These are phyloP conservation scores for Xylaria multiplex DNA, from an alignment of 2,329 filamentous ascomycete genomes.

Conservation along the genomic window DNA sequence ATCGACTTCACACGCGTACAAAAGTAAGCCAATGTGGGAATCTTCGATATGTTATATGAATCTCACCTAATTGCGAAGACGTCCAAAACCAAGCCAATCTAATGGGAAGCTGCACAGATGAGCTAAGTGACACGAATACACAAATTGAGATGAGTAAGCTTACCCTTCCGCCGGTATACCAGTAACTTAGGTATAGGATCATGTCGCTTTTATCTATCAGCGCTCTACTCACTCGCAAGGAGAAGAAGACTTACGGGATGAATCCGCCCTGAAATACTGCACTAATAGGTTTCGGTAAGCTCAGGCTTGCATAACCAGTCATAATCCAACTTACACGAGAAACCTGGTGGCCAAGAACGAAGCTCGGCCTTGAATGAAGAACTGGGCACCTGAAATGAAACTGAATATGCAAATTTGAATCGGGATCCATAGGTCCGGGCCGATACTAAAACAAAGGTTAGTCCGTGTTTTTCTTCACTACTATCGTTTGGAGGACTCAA, in stretches of 20 bases:
- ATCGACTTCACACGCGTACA: slow-evolving; percentile 42
- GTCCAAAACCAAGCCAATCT: slow-evolving; percentile 76
- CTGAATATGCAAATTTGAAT: slow-evolving; percentile 46
- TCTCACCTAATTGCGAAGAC: slow-evolving; percentile 47
- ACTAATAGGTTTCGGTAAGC: slow-evolving; percentile 37
- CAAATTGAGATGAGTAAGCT: slow-evolving; percentile 23
- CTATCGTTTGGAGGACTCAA: slow-evolving; percentile 1
- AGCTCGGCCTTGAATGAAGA: slow-evolving; percentile 44
- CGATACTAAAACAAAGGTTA: slow-evolving; percentile 40
- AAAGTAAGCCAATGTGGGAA: slow-evolving; percentile 24
- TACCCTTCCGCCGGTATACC: slow-evolving; percentile 69
- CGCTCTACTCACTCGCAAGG: slow-evolving; percentile 9
- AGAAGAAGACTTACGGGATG: slow-evolving; percentile 66
- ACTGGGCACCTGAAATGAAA: slow-evolving; percentile 42
- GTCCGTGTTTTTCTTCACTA: background rate
- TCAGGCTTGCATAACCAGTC: background rate
- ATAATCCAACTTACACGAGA: slow-evolving; percentile 43
- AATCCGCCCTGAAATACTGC: slow-evolving; percentile 62
- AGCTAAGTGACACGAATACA: slow-evolving; percentile 20
- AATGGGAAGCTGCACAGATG: slow-evolving; percentile 62
- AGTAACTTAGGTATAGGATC: slow-evolving; percentile 74
- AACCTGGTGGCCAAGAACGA: slow-evolving; percentile 50
- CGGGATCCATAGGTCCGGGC: slow-evolving; percentile 45
- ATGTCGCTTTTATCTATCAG: slow-evolving; percentile 45
- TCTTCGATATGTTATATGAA: background rate